Percentiles rank a stretch among this genome's conserved stretches.
phyloP scores from a whole-genome alignment of 176 grass and related monocot genomes.

The Areca catechu region DNA sequence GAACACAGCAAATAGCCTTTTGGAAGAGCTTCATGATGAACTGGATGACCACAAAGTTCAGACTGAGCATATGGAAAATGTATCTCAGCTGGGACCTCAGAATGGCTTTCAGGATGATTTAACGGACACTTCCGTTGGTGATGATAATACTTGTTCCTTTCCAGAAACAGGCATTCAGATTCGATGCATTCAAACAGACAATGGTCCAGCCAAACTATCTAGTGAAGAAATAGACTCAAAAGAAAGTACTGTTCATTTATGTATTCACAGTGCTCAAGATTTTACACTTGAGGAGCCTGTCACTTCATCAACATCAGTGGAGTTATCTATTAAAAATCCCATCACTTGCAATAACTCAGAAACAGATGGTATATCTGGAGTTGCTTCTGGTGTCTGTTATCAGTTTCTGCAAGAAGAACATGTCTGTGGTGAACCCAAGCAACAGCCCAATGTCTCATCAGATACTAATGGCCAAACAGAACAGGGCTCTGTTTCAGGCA shows the following conservation, averaged over 20 bases:
- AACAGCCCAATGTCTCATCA: slow-evolving; percentile 14
- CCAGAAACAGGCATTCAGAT: slow-evolving; percentile 5
- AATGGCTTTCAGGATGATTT: slow-evolving; percentile 8
- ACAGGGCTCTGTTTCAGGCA: slow-evolving; percentile 22
- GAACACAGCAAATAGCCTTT: slow-evolving; percentile 2
- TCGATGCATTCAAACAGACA: neutral
- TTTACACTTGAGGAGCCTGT: slow-evolving; percentile 14
- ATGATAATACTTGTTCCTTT: slow-evolving; percentile 19
- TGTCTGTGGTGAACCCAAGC: slow-evolving; percentile 17
- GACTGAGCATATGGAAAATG: neutral
- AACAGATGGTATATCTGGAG: slow-evolving; percentile 47
- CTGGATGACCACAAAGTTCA: no score
- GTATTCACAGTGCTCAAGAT: slow-evolving; percentile 13
- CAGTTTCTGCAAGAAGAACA: slow-evolving; percentile 10
- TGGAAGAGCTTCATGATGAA: neutral
- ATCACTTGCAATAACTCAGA: slow-evolving; percentile 27
- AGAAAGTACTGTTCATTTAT: slow-evolving; percentile 2
- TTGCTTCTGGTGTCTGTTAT: slow-evolving; percentile 22
- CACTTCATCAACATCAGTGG: slow-evolving; percentile 14
- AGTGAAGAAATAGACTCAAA: slow-evolving; percentile 9
- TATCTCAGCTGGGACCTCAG: slow-evolving; percentile 16
- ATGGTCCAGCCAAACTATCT: slow-evolving; percentile 5
- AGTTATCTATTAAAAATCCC: slow-evolving; percentile 24
- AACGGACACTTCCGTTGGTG: slow-evolving; percentile 12
- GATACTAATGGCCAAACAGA: slow-evolving; percentile 9